Percentiles rank a stretch among this genome's conserved stretches.
phyloP scores from a whole-genome alignment of 108 stramenopile species.

The Stephanodiscus triporus region DNA sequence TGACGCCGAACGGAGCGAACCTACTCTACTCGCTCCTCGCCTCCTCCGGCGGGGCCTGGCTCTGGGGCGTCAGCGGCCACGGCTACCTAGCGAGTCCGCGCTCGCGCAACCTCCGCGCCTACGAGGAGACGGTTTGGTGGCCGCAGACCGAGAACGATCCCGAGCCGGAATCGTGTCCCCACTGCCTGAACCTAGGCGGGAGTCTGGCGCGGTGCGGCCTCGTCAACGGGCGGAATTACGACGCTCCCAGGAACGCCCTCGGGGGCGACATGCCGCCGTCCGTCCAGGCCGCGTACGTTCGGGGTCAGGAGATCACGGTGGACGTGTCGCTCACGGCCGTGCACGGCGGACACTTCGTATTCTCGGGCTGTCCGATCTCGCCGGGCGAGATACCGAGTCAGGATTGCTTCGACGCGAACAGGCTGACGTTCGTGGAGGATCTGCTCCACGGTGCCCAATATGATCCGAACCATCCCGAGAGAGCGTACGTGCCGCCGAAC shows the following conservation, averaged over 20 bases:
- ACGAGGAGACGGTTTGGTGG: slow-evolving; percentile 49
- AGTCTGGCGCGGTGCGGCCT: slow-evolving; percentile 46
- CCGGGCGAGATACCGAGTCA: slow-evolving; percentile 46
- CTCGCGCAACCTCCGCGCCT: slow-evolving; percentile 36
- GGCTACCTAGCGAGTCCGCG: slow-evolving; percentile 24
- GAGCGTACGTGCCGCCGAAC: slow-evolving; percentile 32
- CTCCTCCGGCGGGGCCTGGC: not conserved
- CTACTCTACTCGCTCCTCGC: not conserved
- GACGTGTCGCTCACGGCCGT: slow-evolving; percentile 55
- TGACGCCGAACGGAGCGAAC: not conserved
- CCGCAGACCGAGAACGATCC: slow-evolving; percentile 35
- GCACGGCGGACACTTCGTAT: slow-evolving; percentile 55
- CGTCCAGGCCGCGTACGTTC: slow-evolving; percentile 36
- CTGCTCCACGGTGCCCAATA: slow-evolving; percentile 29
- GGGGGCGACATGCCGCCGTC: not conserved
- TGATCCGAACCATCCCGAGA: slow-evolving; percentile 46
- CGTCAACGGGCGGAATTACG: slow-evolving; percentile 32
- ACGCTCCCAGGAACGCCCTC: slow-evolving; percentile 28
- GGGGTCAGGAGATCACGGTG: slow-evolving; percentile 43
- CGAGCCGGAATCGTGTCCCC: slow-evolving; percentile 48
- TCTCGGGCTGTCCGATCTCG: slow-evolving; percentile 54
- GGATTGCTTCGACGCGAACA: slow-evolving; percentile 37
- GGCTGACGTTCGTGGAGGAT: slow-evolving; percentile 38
- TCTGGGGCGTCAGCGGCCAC: slow-evolving; percentile 6
- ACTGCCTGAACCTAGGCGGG: slow-evolving; percentile 48